These are phyloP conservation scores for Nepenthes gracilis DNA, from an alignment of 148 eudicot species.

Conservation along the genomic window DNA sequence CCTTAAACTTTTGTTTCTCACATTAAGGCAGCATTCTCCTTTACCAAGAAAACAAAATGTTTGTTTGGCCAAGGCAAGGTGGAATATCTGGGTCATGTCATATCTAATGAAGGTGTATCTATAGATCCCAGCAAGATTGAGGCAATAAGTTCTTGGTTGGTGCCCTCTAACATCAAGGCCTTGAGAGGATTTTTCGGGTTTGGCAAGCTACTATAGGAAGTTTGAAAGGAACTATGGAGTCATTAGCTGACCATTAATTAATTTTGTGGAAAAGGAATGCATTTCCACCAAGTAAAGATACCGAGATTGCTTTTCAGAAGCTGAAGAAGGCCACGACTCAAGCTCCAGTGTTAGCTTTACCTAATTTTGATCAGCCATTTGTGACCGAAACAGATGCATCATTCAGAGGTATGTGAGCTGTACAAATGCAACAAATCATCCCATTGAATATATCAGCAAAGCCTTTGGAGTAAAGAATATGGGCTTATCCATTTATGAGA, in stretches of 20 bases:
- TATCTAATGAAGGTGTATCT: neutral
- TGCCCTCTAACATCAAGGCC: neutral
- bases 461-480: neutral
- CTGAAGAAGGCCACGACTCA: neutral
- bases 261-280: neutral
- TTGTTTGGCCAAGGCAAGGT: neutral
- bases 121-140: neutral
- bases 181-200: neutral
- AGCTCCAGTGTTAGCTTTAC: neutral
- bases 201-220: neutral
- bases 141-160: neutral
- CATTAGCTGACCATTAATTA: neutral
- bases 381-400: neutral
- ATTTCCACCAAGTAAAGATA: neutral
- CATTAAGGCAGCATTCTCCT: neutral
- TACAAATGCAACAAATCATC: neutral
- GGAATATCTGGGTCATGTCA: neutral
- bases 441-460: neutral
- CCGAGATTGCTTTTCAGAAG: neutral
- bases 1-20: neutral
- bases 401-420: neutral
- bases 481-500: neutral
- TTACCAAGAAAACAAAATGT: neutral
- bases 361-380: neutral
- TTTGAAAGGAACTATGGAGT: neutral